A percentile compares a stretch with the other conserved stretches of the same genome.
These are phyloP conservation scores for Amanita rubescens DNA, from an alignment of 768 basidiomycete genomes.

Conservation along the genomic window DNA sequence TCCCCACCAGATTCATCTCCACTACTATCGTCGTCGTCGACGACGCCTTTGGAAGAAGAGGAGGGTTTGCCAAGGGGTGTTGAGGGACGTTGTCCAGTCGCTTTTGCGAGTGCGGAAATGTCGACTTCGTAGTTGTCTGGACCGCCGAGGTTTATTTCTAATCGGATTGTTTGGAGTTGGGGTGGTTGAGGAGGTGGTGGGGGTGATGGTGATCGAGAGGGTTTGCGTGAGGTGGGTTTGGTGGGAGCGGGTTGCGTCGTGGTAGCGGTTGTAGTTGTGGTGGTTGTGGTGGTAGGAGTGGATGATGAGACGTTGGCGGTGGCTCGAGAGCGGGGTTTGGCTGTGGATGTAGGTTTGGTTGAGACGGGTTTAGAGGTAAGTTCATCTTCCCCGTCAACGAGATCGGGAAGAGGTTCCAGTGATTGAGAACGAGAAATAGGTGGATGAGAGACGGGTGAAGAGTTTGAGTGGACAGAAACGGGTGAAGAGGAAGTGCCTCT, in stretches of 20 bases:
- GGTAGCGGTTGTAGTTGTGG: not conserved
- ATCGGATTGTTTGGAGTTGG: conserved; percentile 55
- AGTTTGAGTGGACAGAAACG: conserved; percentile 53
- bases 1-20: conserved; percentile 37
- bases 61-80: conserved; percentile 38
- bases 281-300: not conserved
- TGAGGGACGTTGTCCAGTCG: conserved; percentile 55
- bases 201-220: not conserved
- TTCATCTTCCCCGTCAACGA: not conserved
- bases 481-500: conserved; percentile 32
- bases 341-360: not conserved
- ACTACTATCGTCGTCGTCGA: conserved; percentile 28
- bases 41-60: no score
- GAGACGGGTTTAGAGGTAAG: not conserved
- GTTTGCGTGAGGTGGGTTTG: not conserved
- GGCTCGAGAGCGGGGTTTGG: conserved; percentile 12
- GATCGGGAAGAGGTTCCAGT: not conserved
- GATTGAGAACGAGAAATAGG: not conserved
- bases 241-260: not conserved
- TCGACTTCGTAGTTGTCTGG: conserved; percentile 73
- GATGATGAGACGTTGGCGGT: conserved; percentile 6
- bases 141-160: conserved; percentile 64
- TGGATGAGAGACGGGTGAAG: conserved; percentile 10
- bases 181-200: conserved; percentile 15
- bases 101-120: conserved; percentile 48